These are phyloP conservation scores for Pichia sp. DNA, from an alignment of 1,139 yeast species.

Conservation along the genomic window DNA sequence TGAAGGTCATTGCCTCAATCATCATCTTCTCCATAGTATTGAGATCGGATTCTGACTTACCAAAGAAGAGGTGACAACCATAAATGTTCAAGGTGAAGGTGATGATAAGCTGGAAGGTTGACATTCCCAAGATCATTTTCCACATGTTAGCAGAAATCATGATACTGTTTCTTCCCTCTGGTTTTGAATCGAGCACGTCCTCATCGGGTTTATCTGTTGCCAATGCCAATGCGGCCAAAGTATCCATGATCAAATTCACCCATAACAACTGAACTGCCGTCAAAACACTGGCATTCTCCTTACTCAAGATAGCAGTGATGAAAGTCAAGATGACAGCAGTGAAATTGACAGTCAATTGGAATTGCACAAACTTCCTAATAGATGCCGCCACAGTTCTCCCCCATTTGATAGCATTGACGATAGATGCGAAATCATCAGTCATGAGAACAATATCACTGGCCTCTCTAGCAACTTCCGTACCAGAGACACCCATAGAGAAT, in stretches of 20 bases:
- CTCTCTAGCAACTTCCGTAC: slow-evolving; percentile 92
- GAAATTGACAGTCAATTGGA: slow-evolving; percentile 90
- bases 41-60: slow-evolving; percentile 23
- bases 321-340: slow-evolving; percentile 93
- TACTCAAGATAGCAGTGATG: slow-evolving; percentile 83
- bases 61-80: slow-evolving; percentile 57
- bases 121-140: slow-evolving; percentile 95
- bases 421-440: slow-evolving; percentile 93
- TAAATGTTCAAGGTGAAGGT: slow-evolving; percentile 79
- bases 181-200: slow-evolving; percentile 68
- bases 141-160: slow-evolving; percentile 90
- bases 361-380: slow-evolving; percentile 90
- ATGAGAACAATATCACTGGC: slow-evolving; percentile 91
- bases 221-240: slow-evolving; percentile 92
- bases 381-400: slow-evolving; percentile 96
- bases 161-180: slow-evolving; percentile 77
- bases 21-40: slow-evolving; percentile 46
- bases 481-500: slow-evolving; percentile 89
- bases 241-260: slow-evolving; percentile 98
- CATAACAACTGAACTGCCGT: slow-evolving; percentile 96
- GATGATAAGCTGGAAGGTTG: slow-evolving; percentile 65
- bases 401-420: slow-evolving; percentile 98
- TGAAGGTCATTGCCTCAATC: slow-evolving; percentile 81
- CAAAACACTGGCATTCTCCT: slow-evolving; percentile 73
- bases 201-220: slow-evolving; percentile 97